These are phyloP conservation scores for Myxozyma udenii DNA, from an alignment of 805 yeast species.

Conservation along the genomic window DNA sequence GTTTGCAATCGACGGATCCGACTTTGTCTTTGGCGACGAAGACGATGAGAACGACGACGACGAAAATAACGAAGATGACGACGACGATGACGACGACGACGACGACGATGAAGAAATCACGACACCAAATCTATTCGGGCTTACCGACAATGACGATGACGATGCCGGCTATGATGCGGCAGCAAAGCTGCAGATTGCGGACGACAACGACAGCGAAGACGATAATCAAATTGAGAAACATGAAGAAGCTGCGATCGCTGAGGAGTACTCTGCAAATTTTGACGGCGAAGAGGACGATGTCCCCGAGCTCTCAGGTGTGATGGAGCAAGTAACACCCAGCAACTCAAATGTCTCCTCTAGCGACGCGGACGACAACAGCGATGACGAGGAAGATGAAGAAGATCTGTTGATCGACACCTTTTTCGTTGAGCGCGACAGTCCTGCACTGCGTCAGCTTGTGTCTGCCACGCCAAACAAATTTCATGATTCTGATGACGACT, in stretches of 20 bases:
- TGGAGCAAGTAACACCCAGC: conserved; percentile 6
- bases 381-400: conserved; percentile 30
- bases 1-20: conserved; percentile 4
- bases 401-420: conserved; percentile 30
- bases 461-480: conserved; percentile 33
- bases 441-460: conserved; percentile 32
- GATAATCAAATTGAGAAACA: conserved; percentile 38
- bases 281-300: conserved; percentile 1
- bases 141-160: conserved; percentile 29
- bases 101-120: conserved; percentile 55
- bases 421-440: conserved; percentile 31
- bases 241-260: conserved; percentile 35
- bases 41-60: conserved; percentile 22
- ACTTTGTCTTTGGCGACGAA: conserved; percentile 28
- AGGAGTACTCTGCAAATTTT: conserved; percentile 22
- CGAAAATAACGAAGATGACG: conserved; percentile 20
- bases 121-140: conserved; percentile 39
- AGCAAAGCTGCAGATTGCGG: conserved; percentile 34
- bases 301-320: conserved; percentile 6
- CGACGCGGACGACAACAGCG: conserved; percentile 34
- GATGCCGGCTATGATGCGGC: conserved; percentile 2
- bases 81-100: conserved; percentile 43
- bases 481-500: conserved; percentile 52
- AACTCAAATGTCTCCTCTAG: conserved; percentile 33
- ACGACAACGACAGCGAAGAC: conserved; percentile 39